Evolutionary conservation across 495 filamentous ascomycete genomes (phyloP), one percentile per base, ranked within the genome.

Genomic region (Aspergillus affinis): DNA sequence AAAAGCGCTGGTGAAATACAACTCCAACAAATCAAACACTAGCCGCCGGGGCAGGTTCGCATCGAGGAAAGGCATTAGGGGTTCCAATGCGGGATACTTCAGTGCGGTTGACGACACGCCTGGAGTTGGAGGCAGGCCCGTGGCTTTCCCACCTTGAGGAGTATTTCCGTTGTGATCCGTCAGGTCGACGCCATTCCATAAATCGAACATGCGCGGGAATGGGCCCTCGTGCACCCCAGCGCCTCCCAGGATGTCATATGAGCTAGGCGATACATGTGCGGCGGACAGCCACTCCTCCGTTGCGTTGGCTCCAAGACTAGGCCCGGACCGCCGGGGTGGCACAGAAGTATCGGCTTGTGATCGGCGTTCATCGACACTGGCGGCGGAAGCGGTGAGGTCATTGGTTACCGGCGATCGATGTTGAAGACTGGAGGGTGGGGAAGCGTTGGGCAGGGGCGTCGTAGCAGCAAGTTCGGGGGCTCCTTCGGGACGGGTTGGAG

Each of bases 1-100:
- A 30, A 91, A 93, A 6, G 91, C 90, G 71, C 89, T 92, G 41
- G 90, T 86, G 66, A 95, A 95, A 71, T 94, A 96, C 19, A 93
- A 77, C 65, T 94, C 90, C 44, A 96, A 86, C 44, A 96, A 77
- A 72, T 96, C 91, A 74, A 89, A 93, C 19, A 91, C 90, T 54
- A 95, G 76, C 19, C 87, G 84, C 52, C 87, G 77, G 6, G 91
- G 89, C 47, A 96, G 86, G 61, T 91, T 88, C 20, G 83, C 63
- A 47, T 85, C 86, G 23, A 95, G 75, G 65, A 90, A 89, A 32
- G 91, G 90, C 62, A 94, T 77, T 36, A 97, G 74, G 17, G 93
- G 92, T 65, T 92, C 76, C 55, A 97, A 75, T 15, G 96, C 93
- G 2, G 93, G 93, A 65, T 96, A 97, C 67, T 92, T 83, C 64